A percentile compares a stretch with the other conserved stretches of the same genome.
Evolutionary conservation across 306 rosid species (phyloP).

Genomic region (Prunus mume): DNA sequence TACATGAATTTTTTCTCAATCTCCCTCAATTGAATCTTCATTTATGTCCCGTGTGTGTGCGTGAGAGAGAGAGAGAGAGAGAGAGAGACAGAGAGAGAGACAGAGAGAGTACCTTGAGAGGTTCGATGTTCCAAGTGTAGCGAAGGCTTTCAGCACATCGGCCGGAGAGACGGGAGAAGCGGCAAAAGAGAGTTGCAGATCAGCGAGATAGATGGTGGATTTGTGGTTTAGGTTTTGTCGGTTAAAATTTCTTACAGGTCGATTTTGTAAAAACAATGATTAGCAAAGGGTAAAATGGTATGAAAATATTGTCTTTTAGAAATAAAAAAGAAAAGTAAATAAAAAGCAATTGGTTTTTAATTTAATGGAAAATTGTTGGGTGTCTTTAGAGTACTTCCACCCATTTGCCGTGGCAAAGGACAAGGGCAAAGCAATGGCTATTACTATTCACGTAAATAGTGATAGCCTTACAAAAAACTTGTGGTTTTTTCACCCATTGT

Average conservation of each 20-base stretch:
- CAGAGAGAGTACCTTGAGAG: neutral
- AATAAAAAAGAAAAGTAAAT: no score
- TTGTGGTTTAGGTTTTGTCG: slow-evolving; percentile 8
- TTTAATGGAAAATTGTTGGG: no score
- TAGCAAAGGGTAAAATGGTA: neutral
- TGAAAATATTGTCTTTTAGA: neutral
- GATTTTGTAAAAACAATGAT: neutral
- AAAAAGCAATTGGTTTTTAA: no score
- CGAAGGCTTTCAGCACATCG: neutral
- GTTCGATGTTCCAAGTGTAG: neutral
- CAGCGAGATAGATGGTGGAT: neutral
- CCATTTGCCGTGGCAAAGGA: no score
- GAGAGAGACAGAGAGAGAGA: neutral
- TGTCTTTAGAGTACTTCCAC: no score
- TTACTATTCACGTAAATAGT: no score
- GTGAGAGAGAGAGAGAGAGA: neutral
- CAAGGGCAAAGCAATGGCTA: no score
- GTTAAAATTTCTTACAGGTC: neutral
- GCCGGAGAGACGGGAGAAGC: neutral
- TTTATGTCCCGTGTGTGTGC: neutral
- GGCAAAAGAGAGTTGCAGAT: neutral
- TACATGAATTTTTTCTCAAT: neutral
- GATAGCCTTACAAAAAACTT: no score
- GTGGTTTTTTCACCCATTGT: no score
- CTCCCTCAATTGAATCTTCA: neutral